phyloP scores from a whole-genome alignment of 345 rosid species.

The Psidium guajava region DNA sequence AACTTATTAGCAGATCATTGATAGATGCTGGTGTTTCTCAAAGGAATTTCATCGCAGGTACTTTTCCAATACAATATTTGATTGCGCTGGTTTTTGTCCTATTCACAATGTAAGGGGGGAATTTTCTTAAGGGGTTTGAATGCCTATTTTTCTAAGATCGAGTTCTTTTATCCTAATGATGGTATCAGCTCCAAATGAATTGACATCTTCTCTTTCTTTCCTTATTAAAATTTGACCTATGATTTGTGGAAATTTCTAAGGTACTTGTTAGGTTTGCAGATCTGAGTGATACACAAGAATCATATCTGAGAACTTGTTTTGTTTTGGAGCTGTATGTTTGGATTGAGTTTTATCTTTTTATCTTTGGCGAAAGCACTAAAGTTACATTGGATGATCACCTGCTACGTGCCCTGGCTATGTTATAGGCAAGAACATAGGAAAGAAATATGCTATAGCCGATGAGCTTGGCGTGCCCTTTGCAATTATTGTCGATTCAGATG shows the following conservation, averaged over 20 bases:
- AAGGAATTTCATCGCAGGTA: constrained; percentile 86
- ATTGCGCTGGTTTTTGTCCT: too few species aligned
- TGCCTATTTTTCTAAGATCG: too few species aligned
- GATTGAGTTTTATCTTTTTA: not conserved
- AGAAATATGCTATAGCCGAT: constrained; percentile 83
- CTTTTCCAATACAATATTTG: too few species aligned
- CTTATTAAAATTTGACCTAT: too few species aligned
- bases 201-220: too few species aligned
- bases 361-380: not conserved
- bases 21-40: constrained; percentile 70
- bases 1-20: constrained; percentile 55
- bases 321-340: not conserved
- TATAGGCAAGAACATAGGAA: constrained; percentile 86
- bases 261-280: not conserved
- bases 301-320: too few species aligned
- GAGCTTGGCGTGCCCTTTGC: too few species aligned
- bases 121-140: too few species aligned
- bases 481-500: constrained; percentile 57
- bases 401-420: not conserved
- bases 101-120: too few species aligned
- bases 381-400: not conserved
- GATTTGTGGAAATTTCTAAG: not conserved
- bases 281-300: not conserved
- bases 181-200: too few species aligned
- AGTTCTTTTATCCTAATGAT: too few species aligned